A percentile compares a stretch with the other conserved stretches of the same genome.
phyloP scores from a whole-genome alignment of 2,329 filamentous ascomycete species.

The Cryphonectria carpinicola region DNA sequence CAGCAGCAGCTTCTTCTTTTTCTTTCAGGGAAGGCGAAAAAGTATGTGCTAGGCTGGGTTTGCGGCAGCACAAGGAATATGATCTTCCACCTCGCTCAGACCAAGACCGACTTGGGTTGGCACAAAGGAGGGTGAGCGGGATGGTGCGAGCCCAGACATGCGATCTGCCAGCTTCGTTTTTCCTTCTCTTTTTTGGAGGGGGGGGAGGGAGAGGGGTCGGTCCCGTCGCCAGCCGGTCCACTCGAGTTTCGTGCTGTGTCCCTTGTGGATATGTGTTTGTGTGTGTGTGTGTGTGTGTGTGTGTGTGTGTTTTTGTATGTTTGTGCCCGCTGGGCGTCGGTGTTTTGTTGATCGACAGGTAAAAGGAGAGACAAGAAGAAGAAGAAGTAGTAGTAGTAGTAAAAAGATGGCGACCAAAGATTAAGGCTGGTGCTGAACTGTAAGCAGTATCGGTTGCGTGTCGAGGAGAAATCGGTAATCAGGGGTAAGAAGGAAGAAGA shows the following conservation, averaged over 20 bases:
- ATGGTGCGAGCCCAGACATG: constrained; percentile 28
- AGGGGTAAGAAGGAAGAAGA: background rate
- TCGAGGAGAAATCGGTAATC: background rate
- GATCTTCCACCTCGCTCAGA: constrained; percentile 7
- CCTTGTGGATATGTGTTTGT: constrained; percentile 9
- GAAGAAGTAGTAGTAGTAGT: background rate
- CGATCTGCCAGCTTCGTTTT: constrained; percentile 19
- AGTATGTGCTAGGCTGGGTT: background rate
- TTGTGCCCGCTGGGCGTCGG: constrained; percentile 2
- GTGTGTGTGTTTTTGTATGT: background rate
- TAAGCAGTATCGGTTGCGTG: background rate
- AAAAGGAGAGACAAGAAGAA: constrained; percentile 14
- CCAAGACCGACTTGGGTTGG: constrained; percentile 14
- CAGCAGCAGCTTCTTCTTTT: background rate
- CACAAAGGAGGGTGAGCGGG: constrained; percentile 24
- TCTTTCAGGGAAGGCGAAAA: background rate
- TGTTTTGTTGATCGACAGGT: constrained; percentile 5
- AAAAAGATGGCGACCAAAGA: background rate
- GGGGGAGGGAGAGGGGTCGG: constrained; percentile 2
- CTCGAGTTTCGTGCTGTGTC: constrained; percentile 5
- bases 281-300: background rate
- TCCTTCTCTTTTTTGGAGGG: background rate
- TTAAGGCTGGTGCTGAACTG: background rate
- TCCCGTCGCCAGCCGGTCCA: constrained; percentile 31
- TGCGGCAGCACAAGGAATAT: background rate